These are phyloP conservation scores for Helicostylum pulchrum DNA, from an alignment of 192 early-diverging fungal species.

Conservation along the genomic window DNA sequence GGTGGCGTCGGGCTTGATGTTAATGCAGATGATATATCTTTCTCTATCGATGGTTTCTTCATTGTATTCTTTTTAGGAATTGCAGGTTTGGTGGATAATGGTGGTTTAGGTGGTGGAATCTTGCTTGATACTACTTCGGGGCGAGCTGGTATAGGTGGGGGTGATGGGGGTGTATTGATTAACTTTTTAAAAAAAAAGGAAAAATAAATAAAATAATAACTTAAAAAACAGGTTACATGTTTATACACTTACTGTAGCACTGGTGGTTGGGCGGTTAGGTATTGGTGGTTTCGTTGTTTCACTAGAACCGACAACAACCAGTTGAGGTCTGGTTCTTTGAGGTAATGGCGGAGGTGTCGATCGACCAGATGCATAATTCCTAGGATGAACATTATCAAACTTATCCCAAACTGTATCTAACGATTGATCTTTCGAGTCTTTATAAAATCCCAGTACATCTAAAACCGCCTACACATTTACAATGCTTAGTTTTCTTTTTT, in stretches of 20 bases:
- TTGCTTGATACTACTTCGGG: conserved; percentile 6
- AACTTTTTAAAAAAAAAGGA: no score
- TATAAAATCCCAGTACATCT: conserved; percentile 81
- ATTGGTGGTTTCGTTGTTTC: conserved; percentile 6
- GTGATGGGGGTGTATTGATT: conserved; percentile 9
- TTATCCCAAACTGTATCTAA: conserved; percentile 36
- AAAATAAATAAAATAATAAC: no score
- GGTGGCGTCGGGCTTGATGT: conserved; percentile 12
- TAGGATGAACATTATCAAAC: conserved; percentile 29
- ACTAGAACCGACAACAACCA: conserved; percentile 7
- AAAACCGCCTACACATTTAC: conserved; percentile 55
- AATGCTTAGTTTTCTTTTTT: background rate
- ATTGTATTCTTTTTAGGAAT: background rate
- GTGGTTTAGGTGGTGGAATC: conserved; percentile 16
- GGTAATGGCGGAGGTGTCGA: conserved; percentile 28
- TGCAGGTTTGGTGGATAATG: conserved; percentile 14
- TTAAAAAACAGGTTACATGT: no score
- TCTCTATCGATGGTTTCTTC: conserved; percentile 5
- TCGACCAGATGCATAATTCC: background rate
- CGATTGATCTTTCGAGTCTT: conserved; percentile 43
- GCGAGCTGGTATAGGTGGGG: conserved; percentile 23
- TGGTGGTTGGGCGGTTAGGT: background rate
- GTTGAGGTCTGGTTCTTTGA: conserved; percentile 17
- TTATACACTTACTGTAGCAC: background rate
- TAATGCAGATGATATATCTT: conserved; percentile 9